These are phyloP conservation scores for Camillea tinctor DNA, from an alignment of 2,329 filamentous ascomycete genomes.

Conservation along the genomic window DNA sequence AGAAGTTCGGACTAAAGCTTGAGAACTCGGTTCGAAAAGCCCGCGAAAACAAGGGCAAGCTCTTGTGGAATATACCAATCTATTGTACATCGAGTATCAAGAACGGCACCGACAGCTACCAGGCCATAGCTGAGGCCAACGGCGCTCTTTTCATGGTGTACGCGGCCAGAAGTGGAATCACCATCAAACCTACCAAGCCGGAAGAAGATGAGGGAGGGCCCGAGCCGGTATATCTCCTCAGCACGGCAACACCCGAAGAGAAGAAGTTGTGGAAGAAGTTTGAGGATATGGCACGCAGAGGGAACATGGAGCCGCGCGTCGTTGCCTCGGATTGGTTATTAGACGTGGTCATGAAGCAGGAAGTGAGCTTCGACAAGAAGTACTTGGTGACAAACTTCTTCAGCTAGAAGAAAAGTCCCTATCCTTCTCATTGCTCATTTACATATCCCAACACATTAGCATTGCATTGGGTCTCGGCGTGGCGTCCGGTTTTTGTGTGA, in stretches of 20 bases:
- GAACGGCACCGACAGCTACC: conserved; percentile 82
- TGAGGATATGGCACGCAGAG: conserved; percentile 71
- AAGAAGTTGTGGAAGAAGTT: conserved; percentile 78
- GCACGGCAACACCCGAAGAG: conserved; percentile 65
- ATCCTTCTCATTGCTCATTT: not conserved
- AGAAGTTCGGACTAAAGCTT: conserved; percentile 67
- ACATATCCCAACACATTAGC: not conserved
- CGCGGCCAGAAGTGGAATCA: conserved; percentile 67
- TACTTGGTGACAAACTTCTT: conserved; percentile 55
- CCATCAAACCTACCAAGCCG: conserved; percentile 60
- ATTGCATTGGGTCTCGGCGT: not conserved
- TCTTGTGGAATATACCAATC: conserved; percentile 73
- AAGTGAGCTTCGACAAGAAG: conserved; percentile 64
- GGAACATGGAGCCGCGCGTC: conserved; percentile 77
- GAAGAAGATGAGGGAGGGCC: conserved; percentile 61
- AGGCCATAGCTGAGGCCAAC: conserved; percentile 82
- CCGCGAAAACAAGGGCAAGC: conserved; percentile 69
- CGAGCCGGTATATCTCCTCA: conserved; percentile 82
- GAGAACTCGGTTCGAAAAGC: conserved; percentile 68
- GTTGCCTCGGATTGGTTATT: conserved; percentile 88
- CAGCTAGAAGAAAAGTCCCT: conserved; percentile 14
- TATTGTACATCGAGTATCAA: conserved; percentile 81
- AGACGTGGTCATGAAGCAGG: conserved; percentile 84
- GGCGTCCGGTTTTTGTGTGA: not conserved
- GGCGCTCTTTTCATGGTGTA: conserved; percentile 81